A percentile compares a stretch with the other conserved stretches of the same genome.
These are phyloP conservation scores for Phytophthora pisi DNA, from an alignment of 352 stramenopile genomes.

Conservation along the genomic window DNA sequence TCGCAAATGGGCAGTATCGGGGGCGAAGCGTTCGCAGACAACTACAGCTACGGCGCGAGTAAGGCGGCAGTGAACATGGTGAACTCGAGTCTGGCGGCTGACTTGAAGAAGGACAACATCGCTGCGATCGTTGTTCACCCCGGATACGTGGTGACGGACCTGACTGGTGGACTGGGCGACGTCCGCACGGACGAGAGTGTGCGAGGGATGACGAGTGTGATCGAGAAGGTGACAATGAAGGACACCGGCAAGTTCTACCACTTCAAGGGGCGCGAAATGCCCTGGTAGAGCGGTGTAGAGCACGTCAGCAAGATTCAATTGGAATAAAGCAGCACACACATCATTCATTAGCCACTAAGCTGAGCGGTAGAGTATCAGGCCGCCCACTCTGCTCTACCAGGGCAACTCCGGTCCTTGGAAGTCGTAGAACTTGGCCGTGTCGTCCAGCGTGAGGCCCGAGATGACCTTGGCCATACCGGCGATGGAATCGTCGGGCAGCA, in stretches of 20 bases:
- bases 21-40: constrained; percentile 16
- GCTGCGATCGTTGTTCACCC: constrained; percentile 46
- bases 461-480: constrained; percentile 37
- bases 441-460: constrained; percentile 30
- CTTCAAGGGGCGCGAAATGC: constrained; percentile 42
- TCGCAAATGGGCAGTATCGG: constrained; percentile 29
- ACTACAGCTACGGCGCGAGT: constrained; percentile 69
- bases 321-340: background rate
- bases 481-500: background rate
- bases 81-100: constrained; percentile 43
- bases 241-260: constrained; percentile 59
- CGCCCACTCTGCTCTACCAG: constrained; percentile 32
- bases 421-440: constrained; percentile 58
- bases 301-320: background rate
- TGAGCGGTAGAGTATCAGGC: no score
- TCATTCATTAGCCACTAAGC: no score
- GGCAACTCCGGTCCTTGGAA: constrained; percentile 44
- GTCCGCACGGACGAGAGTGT: constrained; percentile 37
- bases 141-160: constrained; percentile 54
- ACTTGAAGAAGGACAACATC: constrained; percentile 58
- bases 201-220: constrained; percentile 36
- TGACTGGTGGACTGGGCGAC: constrained; percentile 33
- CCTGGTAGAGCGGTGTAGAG: constrained; percentile 37
- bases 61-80: constrained; percentile 77
- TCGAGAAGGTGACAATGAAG: constrained; percentile 27